Percentiles rank a stretch among this genome's conserved stretches.
Evolutionary conservation across 2,329 filamentous ascomycete genomes (phyloP).

Genomic region (Zelopaecilomyces penicillatus): DNA sequence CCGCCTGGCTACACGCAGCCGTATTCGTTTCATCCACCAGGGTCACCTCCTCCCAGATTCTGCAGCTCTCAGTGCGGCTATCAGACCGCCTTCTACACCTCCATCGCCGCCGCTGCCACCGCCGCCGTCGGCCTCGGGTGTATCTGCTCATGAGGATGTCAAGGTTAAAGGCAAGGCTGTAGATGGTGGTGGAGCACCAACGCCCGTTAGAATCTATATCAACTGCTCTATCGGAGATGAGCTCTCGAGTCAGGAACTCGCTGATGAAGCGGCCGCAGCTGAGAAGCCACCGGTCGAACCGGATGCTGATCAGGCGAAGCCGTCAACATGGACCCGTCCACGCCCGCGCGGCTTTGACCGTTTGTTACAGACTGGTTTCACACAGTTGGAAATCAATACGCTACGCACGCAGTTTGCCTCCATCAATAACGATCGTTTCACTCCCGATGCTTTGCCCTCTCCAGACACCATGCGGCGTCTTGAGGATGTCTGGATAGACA

Average conservation of each 20-base stretch:
- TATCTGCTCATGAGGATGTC: neutral
- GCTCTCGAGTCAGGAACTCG: conserved; percentile 61
- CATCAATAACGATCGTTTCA: conserved; percentile 73
- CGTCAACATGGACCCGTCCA: conserved; percentile 21
- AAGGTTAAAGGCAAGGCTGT: conserved; percentile 3
- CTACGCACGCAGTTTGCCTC: conserved; percentile 83
- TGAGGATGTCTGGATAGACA: conserved; percentile 89
- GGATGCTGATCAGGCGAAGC: conserved; percentile 37
- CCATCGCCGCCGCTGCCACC: conserved; percentile 42
- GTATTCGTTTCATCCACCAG: conserved; percentile 81
- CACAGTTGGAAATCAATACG: conserved; percentile 70
- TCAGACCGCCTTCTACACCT: conserved; percentile 56
- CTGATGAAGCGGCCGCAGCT: conserved; percentile 50
- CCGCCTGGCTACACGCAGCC: conserved; percentile 58
- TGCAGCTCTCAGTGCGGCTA: conserved; percentile 56
- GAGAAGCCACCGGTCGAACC: conserved; percentile 29
- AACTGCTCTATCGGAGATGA: conserved; percentile 85
- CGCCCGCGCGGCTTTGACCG: conserved; percentile 73
- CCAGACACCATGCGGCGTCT: conserved; percentile 66
- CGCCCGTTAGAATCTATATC: conserved; percentile 61
- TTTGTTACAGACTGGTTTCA: conserved; percentile 73
- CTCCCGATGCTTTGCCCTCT: conserved; percentile 81
- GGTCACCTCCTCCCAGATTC: conserved; percentile 77
- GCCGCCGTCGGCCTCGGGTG: neutral
- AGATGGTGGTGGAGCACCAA: conserved; percentile 30